These are phyloP conservation scores for Chondrostereum purpureum DNA, from an alignment of 1,284 basidiomycete species.

Conservation along the genomic window DNA sequence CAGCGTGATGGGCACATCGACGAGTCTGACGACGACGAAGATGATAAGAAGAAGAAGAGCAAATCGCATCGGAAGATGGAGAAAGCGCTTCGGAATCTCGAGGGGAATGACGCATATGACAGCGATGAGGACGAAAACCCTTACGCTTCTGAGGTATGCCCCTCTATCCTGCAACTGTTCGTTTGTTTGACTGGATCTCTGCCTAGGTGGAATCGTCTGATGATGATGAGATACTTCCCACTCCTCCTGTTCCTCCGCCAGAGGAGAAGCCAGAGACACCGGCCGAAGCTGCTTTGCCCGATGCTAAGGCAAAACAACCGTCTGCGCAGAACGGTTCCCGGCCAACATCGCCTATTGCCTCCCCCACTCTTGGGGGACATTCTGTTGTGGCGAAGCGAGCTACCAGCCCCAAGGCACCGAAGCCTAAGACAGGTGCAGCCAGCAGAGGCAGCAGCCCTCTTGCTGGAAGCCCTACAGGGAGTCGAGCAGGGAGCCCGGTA, in stretches of 20 bases:
- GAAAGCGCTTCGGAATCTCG: constrained; percentile 68
- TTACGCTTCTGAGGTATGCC: constrained; percentile 67
- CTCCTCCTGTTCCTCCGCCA: constrained; percentile 51
- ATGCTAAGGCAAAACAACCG: constrained; percentile 21
- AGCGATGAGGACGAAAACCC: constrained; percentile 77
- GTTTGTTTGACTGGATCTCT: constrained; percentile 5
- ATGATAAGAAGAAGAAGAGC: constrained; percentile 48
- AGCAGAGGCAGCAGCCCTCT: constrained; percentile 56
- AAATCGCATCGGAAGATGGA: constrained; percentile 72
- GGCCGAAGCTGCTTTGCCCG: constrained; percentile 27
- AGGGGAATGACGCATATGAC: constrained; percentile 73
- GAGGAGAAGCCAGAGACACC: constrained; percentile 38
- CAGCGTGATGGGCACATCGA: constrained; percentile 61
- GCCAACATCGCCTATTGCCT: constrained; percentile 49
- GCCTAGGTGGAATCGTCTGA: constrained; percentile 59
- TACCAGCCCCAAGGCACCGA: constrained; percentile 66
- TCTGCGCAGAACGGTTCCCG: constrained; percentile 33
- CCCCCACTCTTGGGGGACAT: constrained; percentile 55
- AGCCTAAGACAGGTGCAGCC: constrained; percentile 38
- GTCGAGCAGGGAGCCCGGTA: constrained; percentile 27
- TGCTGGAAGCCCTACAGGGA: constrained; percentile 26
- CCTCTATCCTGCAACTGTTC: background rate
- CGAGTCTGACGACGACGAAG: constrained; percentile 62
- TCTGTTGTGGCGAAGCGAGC: constrained; percentile 77
- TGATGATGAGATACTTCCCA: constrained; percentile 47